Evolutionary conservation across 2,329 filamentous ascomycete species (phyloP), one percentile per base, ranked within the genome.

Genomic region (Xylaria sp.): DNA sequence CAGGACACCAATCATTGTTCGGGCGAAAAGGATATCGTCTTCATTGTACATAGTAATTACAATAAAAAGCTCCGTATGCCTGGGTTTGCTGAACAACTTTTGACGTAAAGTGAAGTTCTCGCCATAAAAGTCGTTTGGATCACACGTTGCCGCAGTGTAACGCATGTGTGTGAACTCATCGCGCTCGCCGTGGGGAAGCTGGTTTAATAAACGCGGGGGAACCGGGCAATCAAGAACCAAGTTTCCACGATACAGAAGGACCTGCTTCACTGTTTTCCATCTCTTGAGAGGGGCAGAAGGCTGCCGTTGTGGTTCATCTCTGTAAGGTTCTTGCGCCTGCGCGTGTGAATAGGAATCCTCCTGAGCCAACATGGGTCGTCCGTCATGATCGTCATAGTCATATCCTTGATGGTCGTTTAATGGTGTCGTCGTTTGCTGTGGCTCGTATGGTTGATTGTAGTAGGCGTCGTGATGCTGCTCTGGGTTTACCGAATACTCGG

Each of bases 1-100:
- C 93, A 99, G 97, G 65, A 99, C 93, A 64, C 95, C 96, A 79
- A 98, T 93, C 95, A 99, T 98, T 0, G 96, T 99, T 56, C 96
- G 89, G 6, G 96, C 97, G 76, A 99, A 99, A 77, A 94, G 89
- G 75, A 97, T 93, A 78, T 98, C 96, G 81, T 97, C 93, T 81
- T 99, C 96, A 81, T 99, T 99, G 84, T 97, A 98, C 96, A 98
- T 98, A 75, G 96, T 99, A 70, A 99, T 86, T 79, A 94, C 97
- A 75, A 99, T 97, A 79, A 98, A 96, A 7, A 99, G 84, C 81
- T 99, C 96, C 0, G 95, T 98, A 80, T 98, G 94, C 71, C 96
- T 89, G 33, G 90, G 85, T 0, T 93, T 97, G 66, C 84, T 87
- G 54, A 94, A 94, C 69, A 97, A 93, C 77, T 93, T 93, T 80